Evolutionary conservation across 345 rosid species (phyloP).

Genomic region (Hirschfeldia incana): DNA sequence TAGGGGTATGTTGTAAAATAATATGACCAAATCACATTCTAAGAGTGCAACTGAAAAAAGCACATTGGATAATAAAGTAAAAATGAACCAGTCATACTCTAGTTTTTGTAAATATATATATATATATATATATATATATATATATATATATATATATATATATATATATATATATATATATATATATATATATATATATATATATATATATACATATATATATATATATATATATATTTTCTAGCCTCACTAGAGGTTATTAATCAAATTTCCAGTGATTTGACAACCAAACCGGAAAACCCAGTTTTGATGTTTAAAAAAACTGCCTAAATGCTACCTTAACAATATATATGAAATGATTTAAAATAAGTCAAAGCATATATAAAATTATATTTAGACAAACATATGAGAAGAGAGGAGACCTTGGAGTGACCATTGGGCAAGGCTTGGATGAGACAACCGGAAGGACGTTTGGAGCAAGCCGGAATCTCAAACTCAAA

Average conservation of each 20-base stretch:
- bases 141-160: neutral
- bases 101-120: neutral
- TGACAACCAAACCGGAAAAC: neutral
- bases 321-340: neutral
- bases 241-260: neutral
- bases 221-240: neutral
- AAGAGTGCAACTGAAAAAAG: neutral
- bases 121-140: neutral
- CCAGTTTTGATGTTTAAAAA: neutral
- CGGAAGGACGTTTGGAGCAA: constrained; percentile 77
- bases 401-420: neutral
- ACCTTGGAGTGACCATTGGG: constrained; percentile 61
- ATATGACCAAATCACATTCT: neutral
- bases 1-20: neutral
- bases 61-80: neutral
- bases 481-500: neutral
- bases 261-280: neutral
- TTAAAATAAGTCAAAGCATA: neutral
- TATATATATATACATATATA: neutral
- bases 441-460: constrained; percentile 70
- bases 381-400: neutral
- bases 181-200: neutral
- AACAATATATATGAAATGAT: neutral
- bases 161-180: neutral
- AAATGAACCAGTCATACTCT: neutral